These are phyloP conservation scores for Bruguiera sexangula DNA, from an alignment of 345 rosid species.

Conservation along the genomic window DNA sequence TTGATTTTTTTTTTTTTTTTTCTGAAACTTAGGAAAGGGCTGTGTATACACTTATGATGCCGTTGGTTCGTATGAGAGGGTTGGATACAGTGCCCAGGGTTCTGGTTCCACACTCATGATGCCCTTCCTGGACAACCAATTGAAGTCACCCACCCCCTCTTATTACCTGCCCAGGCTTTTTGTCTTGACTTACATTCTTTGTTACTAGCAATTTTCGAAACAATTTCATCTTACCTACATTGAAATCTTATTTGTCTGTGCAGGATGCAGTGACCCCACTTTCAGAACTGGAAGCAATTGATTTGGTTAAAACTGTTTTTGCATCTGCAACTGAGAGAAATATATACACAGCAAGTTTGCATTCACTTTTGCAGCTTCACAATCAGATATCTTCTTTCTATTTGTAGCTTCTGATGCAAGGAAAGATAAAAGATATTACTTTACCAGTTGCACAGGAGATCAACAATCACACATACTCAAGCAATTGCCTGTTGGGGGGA, in stretches of 20 bases:
- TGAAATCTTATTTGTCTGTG: constrained; percentile 11
- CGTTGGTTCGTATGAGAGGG: constrained; percentile 96
- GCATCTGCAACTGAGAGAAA: constrained; percentile 97
- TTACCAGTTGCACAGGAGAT: background rate
- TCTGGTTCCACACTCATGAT: constrained; percentile 86
- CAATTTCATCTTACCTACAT: constrained; percentile 8
- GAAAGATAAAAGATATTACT: background rate
- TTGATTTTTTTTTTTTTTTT: background rate
- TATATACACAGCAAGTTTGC: constrained; percentile 76
- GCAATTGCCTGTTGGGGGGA: too few relatives aligned
- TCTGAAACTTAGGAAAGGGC: constrained; percentile 62
- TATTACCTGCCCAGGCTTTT: constrained; percentile 68
- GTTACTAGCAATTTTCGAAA: background rate
- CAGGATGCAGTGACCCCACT: constrained; percentile 97
- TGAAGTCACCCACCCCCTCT: constrained; percentile 92
- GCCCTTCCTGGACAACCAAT: constrained; percentile 94
- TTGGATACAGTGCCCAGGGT: constrained; percentile 94
- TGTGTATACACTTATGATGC: constrained; percentile 96
- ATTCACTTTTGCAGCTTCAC: background rate
- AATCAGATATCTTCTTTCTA: background rate
- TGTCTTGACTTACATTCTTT: constrained; percentile 2
- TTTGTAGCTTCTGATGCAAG: background rate
- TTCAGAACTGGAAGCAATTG: constrained; percentile 76
- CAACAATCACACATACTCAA: background rate
- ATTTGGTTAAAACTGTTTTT: constrained; percentile 82